Evolutionary conservation across 2,329 filamentous ascomycete species (phyloP).

Genomic region (Colletotrichum sp.): DNA sequence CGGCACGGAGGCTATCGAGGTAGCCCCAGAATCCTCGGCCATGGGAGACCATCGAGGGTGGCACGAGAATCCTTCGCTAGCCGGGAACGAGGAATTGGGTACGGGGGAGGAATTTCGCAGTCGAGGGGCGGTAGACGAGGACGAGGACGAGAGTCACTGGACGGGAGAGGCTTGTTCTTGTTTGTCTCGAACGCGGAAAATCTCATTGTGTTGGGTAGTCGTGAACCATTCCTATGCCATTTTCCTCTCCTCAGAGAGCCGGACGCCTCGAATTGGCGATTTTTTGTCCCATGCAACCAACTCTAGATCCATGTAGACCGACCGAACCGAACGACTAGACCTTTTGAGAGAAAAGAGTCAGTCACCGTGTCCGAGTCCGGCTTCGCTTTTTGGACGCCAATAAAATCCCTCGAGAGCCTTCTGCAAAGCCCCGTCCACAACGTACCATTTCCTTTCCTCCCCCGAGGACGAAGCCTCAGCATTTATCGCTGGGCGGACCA

Average conservation of each 20-base stretch:
- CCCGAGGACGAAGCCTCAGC: slow-evolving; percentile 18
- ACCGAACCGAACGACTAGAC: slow-evolving; percentile 24
- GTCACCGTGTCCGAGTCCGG: not conserved
- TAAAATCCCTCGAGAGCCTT: not conserved
- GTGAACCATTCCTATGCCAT: slow-evolving; percentile 24
- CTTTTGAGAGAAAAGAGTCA: not conserved
- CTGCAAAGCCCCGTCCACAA: not conserved
- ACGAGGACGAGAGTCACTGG: slow-evolving; percentile 1
- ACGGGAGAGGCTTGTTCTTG: slow-evolving; percentile 1
- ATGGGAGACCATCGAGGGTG: slow-evolving; percentile 39
- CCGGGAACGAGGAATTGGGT: slow-evolving; percentile 37
- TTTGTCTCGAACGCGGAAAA: slow-evolving; percentile 44
- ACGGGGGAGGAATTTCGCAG: not conserved
- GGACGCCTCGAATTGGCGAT: slow-evolving; percentile 49
- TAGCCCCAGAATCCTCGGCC: slow-evolving; percentile 62
- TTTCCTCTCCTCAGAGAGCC: slow-evolving; percentile 35
- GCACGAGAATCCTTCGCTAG: slow-evolving; percentile 62
- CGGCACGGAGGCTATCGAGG: slow-evolving; percentile 63
- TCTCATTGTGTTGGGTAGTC: slow-evolving; percentile 25
- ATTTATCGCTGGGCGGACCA: slow-evolving; percentile 79
- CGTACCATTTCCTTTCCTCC: slow-evolving; percentile 17
- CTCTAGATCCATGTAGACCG: slow-evolving; percentile 25
- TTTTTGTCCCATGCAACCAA: slow-evolving; percentile 22
- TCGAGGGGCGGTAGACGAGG: not conserved
- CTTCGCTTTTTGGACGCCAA: not conserved